phyloP scores from a whole-genome alignment of 1,139 yeast genomes.

The Debaryomyces fabryi region DNA sequence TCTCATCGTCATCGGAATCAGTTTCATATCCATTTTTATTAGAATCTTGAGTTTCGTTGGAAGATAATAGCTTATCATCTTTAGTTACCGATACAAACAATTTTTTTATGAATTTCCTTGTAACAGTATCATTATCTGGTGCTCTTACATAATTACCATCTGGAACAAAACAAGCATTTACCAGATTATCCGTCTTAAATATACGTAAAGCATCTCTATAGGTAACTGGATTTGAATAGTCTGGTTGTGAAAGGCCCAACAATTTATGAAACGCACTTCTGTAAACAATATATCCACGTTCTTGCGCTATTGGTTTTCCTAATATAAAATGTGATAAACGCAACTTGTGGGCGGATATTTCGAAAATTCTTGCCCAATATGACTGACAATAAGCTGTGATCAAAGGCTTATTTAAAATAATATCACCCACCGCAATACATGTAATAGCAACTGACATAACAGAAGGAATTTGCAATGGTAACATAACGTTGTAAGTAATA shows the following conservation, averaged over 20 bases:
- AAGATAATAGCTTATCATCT: constrained; percentile 64
- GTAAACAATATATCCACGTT: constrained; percentile 72
- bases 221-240: constrained; percentile 61
- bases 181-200: constrained; percentile 43
- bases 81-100: constrained; percentile 83
- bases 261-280: constrained; percentile 50
- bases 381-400: constrained; percentile 41
- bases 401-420: constrained; percentile 17
- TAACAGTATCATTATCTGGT: constrained; percentile 78
- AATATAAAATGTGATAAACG: constrained; percentile 81
- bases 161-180: constrained; percentile 62
- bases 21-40: constrained; percentile 26
- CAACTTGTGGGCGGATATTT: constrained; percentile 54
- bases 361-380: constrained; percentile 69
- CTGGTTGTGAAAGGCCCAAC: constrained; percentile 48
- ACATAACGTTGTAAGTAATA: constrained; percentile 22
- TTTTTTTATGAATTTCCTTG: constrained; percentile 62
- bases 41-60: constrained; percentile 25
- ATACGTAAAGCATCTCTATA: constrained; percentile 45
- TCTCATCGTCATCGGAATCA: constrained; percentile 56
- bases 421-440: constrained; percentile 10
- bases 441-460: constrained; percentile 13
- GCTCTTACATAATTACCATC: constrained; percentile 85
- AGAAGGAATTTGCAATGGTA: constrained; percentile 24
- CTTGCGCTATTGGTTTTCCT: constrained; percentile 67